phyloP scores from a whole-genome alignment of 1,284 basidiomycete species.

The Blastosporella zonata region DNA sequence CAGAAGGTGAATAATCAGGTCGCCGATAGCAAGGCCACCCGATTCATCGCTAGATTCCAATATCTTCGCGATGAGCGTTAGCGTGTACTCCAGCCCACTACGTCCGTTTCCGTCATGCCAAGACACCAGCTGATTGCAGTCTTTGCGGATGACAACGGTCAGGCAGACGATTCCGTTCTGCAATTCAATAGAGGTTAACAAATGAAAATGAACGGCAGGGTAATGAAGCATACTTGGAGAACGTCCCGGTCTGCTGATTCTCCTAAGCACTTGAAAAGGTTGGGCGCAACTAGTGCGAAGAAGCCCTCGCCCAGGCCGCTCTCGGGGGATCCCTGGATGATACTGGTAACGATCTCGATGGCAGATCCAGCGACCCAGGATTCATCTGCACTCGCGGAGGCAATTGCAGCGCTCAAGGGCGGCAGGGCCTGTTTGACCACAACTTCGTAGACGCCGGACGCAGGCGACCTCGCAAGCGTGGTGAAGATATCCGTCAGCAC shows the following conservation, averaged over 20 bases:
- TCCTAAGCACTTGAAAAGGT: slow-evolving; percentile 67
- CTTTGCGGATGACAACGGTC: slow-evolving; percentile 85
- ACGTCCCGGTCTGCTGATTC: slow-evolving; percentile 80
- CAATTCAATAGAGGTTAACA: background rate
- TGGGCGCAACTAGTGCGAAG: slow-evolving; percentile 70
- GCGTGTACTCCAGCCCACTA: slow-evolving; percentile 71
- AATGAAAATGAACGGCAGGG: background rate
- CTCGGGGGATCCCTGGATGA: slow-evolving; percentile 64
- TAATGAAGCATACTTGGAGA: slow-evolving; percentile 56
- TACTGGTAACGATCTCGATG: slow-evolving; percentile 74
- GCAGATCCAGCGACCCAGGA: slow-evolving; percentile 75
- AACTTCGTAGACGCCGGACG: slow-evolving; percentile 61
- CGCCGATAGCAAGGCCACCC: slow-evolving; percentile 89
- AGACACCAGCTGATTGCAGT: slow-evolving; percentile 72
- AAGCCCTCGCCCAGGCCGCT: slow-evolving; percentile 74
- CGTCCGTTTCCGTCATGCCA: slow-evolving; percentile 71
- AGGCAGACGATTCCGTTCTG: slow-evolving; percentile 83
- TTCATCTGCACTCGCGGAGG: slow-evolving; percentile 54
- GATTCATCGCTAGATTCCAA: slow-evolving; percentile 80
- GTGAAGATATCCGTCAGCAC: slow-evolving; percentile 83
- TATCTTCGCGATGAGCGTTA: slow-evolving; percentile 73
- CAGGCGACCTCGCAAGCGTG: slow-evolving; percentile 60
- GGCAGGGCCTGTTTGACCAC: slow-evolving; percentile 77
- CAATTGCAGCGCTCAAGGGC: slow-evolving; percentile 64
- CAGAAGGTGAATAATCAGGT: slow-evolving; percentile 90